A percentile compares a stretch with the other conserved stretches of the same genome.
These are phyloP conservation scores for Aphanomyces cochlioides DNA, from an alignment of 352 stramenopile genomes.

Conservation along the genomic window DNA sequence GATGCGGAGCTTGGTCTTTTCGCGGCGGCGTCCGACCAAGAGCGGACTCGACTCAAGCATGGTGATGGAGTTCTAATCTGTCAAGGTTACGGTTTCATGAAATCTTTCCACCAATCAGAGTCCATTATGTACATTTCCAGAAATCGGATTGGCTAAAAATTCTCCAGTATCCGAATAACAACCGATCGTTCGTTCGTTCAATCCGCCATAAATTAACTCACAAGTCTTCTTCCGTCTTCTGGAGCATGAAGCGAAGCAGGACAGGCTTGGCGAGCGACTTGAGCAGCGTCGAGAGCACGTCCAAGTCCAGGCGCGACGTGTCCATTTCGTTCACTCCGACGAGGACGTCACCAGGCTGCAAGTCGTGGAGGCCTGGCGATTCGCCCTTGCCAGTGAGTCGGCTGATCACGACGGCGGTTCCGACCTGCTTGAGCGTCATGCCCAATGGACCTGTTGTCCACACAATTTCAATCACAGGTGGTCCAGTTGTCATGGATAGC, in stretches of 20 bases:
- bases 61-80: not conserved
- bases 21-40: not conserved
- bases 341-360: constrained; percentile 21
- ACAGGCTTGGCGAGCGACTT: constrained; percentile 25
- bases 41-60: constrained; percentile 5
- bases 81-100: not conserved
- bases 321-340: constrained; percentile 26
- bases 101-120: not conserved
- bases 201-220: constrained; percentile 5
- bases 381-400: constrained; percentile 27
- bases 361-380: not conserved
- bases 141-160: not conserved
- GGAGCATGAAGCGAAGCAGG: constrained; percentile 16
- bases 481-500: not conserved
- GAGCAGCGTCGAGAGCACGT: constrained; percentile 9
- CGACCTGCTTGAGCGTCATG: constrained; percentile 18
- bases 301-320: not conserved
- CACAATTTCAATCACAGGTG: constrained; percentile 17
- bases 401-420: constrained; percentile 11
- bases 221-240: constrained; percentile 24
- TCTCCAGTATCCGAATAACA: not conserved
- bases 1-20: not conserved
- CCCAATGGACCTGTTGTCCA: constrained; percentile 21
- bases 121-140: not conserved
- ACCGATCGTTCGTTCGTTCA: constrained; percentile 2